These are phyloP conservation scores for Solanum chiquidenum DNA, from an alignment of 257 asterid genomes.

Conservation along the genomic window DNA sequence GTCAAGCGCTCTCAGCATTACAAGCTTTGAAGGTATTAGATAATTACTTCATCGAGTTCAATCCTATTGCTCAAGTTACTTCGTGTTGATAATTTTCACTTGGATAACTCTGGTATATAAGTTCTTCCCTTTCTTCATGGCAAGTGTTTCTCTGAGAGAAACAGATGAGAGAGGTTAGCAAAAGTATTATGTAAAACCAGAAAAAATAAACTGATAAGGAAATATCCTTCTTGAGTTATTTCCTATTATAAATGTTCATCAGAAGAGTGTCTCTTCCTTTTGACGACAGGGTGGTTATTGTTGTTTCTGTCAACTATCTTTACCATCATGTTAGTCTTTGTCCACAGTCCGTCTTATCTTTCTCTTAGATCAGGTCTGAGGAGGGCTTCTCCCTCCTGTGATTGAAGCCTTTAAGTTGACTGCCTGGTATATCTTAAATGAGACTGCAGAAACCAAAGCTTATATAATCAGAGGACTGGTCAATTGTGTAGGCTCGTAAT, in stretches of 20 bases:
- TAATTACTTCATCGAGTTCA: background rate
- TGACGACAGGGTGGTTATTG: background rate
- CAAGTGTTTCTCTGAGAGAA: background rate
- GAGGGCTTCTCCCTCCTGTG: background rate
- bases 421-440: background rate
- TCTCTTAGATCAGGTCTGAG: background rate
- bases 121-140: background rate
- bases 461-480: background rate
- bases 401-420: background rate
- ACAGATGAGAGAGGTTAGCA: background rate
- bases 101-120: background rate
- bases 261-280: background rate
- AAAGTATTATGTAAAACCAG: background rate
- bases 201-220: background rate
- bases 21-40: slow-evolving; percentile 55
- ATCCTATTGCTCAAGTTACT: background rate
- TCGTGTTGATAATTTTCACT: background rate
- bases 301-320: background rate
- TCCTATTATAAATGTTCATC: background rate
- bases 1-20: slow-evolving; percentile 79
- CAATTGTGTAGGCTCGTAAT: background rate
- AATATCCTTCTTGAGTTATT: background rate
- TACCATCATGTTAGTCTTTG: background rate
- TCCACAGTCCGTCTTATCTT: background rate
- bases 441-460: background rate